A percentile compares a stretch with the other conserved stretches of the same genome.
These are phyloP conservation scores for Bipolaris cookei DNA, from an alignment of 2,329 filamentous ascomycete species.

Conservation along the genomic window DNA sequence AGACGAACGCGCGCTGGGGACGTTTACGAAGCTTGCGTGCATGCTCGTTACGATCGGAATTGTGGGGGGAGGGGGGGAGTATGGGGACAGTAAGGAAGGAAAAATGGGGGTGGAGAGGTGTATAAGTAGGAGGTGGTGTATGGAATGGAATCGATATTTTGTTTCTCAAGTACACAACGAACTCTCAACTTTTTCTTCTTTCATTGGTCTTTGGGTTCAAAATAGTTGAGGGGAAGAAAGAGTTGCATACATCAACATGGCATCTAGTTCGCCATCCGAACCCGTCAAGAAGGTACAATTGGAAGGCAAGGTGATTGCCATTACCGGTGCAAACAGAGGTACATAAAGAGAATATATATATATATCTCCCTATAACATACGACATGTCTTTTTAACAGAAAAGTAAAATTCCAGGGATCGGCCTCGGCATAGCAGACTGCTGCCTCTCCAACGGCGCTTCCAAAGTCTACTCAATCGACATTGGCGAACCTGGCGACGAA, in stretches of 20 bases:
- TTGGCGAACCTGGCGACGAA: slow-evolving; percentile 53
- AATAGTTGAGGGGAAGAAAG: background rate
- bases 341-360: background rate
- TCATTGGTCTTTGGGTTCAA: background rate
- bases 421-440: slow-evolving; percentile 56
- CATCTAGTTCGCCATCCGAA: slow-evolving; percentile 20
- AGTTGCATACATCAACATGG: slow-evolving; percentile 12
- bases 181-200: no score
- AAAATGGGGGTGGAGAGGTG: background rate
- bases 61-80: slow-evolving; percentile 9
- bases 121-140: background rate
- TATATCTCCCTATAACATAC: no score
- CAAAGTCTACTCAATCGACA: slow-evolving; percentile 56
- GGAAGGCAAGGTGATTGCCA: slow-evolving; percentile 36
- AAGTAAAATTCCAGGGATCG: no score
- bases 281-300: slow-evolving; percentile 37
- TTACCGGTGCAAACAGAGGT: slow-evolving; percentile 42
- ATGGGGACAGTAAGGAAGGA: background rate
- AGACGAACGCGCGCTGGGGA: slow-evolving; percentile 10
- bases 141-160: no score
- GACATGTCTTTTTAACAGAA: no score
- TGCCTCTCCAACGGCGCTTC: slow-evolving; percentile 55
- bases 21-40: slow-evolving; percentile 23
- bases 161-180: no score
- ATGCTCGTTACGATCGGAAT: slow-evolving; percentile 24